Evolutionary conservation across 306 rosid genomes (phyloP).

Genomic region (Begonia masoniana): DNA sequence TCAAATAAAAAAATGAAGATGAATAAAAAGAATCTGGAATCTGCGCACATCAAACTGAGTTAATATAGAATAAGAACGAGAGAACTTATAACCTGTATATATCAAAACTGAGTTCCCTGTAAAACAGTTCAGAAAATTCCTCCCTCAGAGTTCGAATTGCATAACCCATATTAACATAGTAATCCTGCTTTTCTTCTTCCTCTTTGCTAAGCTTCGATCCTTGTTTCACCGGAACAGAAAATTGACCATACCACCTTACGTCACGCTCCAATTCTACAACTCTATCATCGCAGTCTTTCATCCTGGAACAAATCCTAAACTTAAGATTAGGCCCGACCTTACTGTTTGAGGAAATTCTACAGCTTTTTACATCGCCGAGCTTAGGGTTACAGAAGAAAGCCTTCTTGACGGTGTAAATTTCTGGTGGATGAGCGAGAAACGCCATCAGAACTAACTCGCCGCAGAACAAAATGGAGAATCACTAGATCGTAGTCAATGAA

Average conservation of each 20-base stretch:
- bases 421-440: conserved; percentile 39
- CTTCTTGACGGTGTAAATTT: conserved; percentile 18
- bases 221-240: conserved; percentile 49
- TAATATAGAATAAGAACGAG: background rate
- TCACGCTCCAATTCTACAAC: conserved; percentile 22
- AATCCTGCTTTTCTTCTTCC: conserved; percentile 62
- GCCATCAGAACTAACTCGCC: conserved; percentile 26
- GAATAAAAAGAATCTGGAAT: too few species aligned
- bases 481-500: background rate
- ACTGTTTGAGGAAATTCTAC: conserved; percentile 17
- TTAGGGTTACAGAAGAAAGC: conserved; percentile 15
- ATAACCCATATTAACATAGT: conserved; percentile 65
- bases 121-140: conserved; percentile 61
- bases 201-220: conserved; percentile 56
- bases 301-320: conserved; percentile 19
- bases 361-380: conserved; percentile 22
- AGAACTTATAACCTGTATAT: conserved; percentile 45
- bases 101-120: conserved; percentile 54
- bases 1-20: too few species aligned
- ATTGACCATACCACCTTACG: conserved; percentile 36
- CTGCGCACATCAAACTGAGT: background rate
- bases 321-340: conserved; percentile 19
- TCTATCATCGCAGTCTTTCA: conserved; percentile 8
- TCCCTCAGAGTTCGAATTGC: conserved; percentile 73
- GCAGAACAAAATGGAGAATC: background rate